phyloP scores from a whole-genome alignment of 2,329 filamentous ascomycete species.

The Chalara sp. region DNA sequence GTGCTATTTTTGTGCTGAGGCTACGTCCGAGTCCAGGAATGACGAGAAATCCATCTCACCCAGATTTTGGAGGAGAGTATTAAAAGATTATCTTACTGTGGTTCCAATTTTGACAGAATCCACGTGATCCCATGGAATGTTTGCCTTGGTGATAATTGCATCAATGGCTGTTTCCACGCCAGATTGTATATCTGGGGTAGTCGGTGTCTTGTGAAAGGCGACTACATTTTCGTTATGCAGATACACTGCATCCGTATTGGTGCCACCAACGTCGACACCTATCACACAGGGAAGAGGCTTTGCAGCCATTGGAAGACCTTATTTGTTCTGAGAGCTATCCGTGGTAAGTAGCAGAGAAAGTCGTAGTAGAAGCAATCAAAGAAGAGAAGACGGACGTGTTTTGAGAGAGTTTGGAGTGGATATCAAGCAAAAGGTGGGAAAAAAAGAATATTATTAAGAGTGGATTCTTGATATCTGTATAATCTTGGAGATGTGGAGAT shows the following conservation, averaged over 20 bases:
- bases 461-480: no score
- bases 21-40: no score
- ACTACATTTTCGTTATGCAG: slow-evolving; percentile 20
- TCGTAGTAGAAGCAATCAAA: no score
- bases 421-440: no score
- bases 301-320: not conserved
- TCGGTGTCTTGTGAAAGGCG: slow-evolving; percentile 42
- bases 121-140: slow-evolving; percentile 32
- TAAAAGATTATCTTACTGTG: slow-evolving; percentile 16
- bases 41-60: no score
- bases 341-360: no score
- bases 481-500: no score
- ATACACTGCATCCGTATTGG: slow-evolving; percentile 40
- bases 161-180: slow-evolving; percentile 41
- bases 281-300: slow-evolving; percentile 20
- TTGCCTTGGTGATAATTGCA: slow-evolving; percentile 33
- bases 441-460: no score
- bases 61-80: not conserved
- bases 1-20: no score
- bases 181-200: slow-evolving; percentile 42
- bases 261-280: slow-evolving; percentile 50
- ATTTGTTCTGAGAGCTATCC: no score
- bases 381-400: no score
- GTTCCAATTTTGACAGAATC: slow-evolving; percentile 41
- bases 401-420: no score